Evolutionary conservation across 345 rosid genomes (phyloP), one percentile per base, ranked within the genome.

Genomic region (Kernera saxatilis): DNA sequence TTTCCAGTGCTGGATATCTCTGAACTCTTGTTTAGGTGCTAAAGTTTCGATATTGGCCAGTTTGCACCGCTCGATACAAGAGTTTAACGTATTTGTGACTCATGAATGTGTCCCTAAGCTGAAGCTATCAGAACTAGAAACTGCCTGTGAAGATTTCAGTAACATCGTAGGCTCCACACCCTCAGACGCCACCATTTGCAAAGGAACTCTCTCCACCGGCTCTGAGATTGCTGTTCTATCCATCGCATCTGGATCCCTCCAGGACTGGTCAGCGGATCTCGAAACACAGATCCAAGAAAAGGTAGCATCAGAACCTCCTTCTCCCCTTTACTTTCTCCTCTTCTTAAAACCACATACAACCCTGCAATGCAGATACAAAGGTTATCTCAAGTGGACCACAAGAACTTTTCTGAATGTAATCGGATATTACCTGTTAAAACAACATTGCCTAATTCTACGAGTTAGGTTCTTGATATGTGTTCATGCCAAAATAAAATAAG

Each of bases 111-210:
- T 86, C n/a, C 99, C 99, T 6, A 88, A 89, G 78, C 98, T 94
- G 58, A 87, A 89, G 80, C 83, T 93, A 55, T 73, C 90, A 35
- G 99, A 94, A 81, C 93, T 94, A 67, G 87, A 85, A 81, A 88
- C 86, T 39, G 98, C 96, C 41, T 91, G 99, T 36, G 99, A 94
- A 81, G 99, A 91, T 81, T 94, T 94, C 79, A 94, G 98, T 61
- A 94, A 94, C 75, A 90, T 94, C 74, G 87, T 94, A 50, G 96
- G 92, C 41, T 66, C 84, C 23, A 74, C 68, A 58, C 83, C 84
- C 58, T 77, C 90, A 6, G 78, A 80, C 55, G 92, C 92, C 17
- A 94, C 83, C 6, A 81, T 88, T 22, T 94, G 90, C 67, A 94
- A 94, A 64, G 99, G 99, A 17, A 94, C 97, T 50, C 76, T 94